Evolutionary conservation across 2,329 filamentous ascomycete species (phyloP), one percentile per base, ranked within the genome.

Genomic region (Fusarium sp.): DNA sequence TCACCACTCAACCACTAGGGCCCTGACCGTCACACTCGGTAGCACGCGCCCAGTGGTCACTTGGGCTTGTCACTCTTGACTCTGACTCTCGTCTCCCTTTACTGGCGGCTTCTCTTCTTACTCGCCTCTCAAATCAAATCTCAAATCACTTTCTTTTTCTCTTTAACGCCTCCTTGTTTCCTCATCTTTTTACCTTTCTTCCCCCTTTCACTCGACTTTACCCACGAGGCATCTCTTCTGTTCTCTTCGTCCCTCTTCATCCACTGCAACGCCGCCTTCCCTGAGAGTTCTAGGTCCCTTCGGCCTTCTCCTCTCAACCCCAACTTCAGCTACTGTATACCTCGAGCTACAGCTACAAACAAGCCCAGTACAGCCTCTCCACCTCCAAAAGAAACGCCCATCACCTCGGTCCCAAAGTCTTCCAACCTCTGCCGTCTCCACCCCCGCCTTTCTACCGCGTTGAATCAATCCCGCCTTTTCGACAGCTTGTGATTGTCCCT

Each of bases 31-130:
- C 63, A 53, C 49, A 40, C 45, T 50, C 51, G 45, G 51, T 40
- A 52, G 45, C 66, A 69, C 66, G 66, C 66, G 66, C 66, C 56
- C 52, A 62, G 61, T 67, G 28, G 66, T 70, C 66, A 69, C 55
- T 69, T 53, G 60, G 49, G 36, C 49, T 65, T 55, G 57, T 65
- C 51, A 63, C 62, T 65, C 43, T 28, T 28, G 21, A 19, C 31
- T 39, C 40, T 34, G 26, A 22, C 21, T 34, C 33, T 53, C 43
- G 24, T 46, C 61, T 57, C 57, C 56, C 42, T 59, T 62, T 38
- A 38, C 43, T 49, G 46, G 52, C 45, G 28, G 28, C 51, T 45
- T 38, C 49, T 51, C 31, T 24, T 49, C 38, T 31, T 38, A 36
- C 53, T 38, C 57, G 56, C 34, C 54, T 63, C 42, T 62, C 57